These are phyloP conservation scores for Psophocarpus tetragonolobus DNA, from an alignment of 306 rosid genomes.

Conservation along the genomic window DNA sequence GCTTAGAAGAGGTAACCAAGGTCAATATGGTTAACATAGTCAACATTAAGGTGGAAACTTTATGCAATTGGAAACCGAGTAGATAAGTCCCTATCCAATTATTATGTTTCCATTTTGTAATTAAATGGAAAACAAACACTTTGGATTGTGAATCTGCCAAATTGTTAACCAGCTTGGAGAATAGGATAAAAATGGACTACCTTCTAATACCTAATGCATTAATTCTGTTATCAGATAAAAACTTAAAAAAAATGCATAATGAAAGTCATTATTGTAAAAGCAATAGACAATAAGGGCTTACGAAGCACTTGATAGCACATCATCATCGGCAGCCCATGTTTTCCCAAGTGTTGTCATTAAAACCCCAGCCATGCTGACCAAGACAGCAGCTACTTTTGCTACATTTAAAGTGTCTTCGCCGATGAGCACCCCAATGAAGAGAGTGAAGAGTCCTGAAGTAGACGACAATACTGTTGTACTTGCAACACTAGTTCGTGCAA, in stretches of 20 bases:
- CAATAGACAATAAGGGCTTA: constrained; percentile 50
- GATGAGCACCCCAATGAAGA: constrained; percentile 79
- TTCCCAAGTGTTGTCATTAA: constrained; percentile 92
- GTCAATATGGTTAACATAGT: neutral
- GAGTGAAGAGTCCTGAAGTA: constrained; percentile 98
- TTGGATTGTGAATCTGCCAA: neutral
- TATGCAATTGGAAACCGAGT: neutral
- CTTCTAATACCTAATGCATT: neutral
- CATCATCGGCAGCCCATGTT: constrained; percentile 98
- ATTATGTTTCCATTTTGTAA: neutral
- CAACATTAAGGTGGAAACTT: neutral
- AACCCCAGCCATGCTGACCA: constrained; percentile 96
- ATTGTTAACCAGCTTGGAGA: neutral
- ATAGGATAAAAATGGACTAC: neutral
- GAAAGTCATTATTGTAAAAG: constrained; percentile 17
- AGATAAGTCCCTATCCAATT: neutral
- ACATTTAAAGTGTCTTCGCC: constrained; percentile 87
- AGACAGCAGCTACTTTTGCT: constrained; percentile 85
- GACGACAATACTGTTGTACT: constrained; percentile 97
- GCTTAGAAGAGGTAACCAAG: neutral
- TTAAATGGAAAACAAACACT: neutral
- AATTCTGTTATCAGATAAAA: neutral
- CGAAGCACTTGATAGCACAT: constrained; percentile 51
- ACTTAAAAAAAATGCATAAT: neutral
- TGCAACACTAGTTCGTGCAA: constrained; percentile 96